These are phyloP conservation scores for Dryas alaskensis DNA, from an alignment of 306 rosid species.

Conservation along the genomic window DNA sequence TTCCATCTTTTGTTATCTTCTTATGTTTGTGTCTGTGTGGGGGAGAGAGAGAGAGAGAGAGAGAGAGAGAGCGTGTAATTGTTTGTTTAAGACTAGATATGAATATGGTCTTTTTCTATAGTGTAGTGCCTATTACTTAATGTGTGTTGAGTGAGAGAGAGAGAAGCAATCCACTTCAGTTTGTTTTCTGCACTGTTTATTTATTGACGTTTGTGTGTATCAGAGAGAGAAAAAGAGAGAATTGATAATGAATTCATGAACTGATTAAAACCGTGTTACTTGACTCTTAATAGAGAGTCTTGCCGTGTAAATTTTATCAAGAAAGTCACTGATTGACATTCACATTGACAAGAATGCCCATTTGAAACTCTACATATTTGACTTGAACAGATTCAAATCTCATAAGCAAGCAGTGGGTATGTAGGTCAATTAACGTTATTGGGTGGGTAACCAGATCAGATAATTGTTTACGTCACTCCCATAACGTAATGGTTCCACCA, in stretches of 20 bases:
- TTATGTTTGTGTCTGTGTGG: not conserved
- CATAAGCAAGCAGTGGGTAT: not conserved
- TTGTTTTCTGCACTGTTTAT: slow-evolving; percentile 2
- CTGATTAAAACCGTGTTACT: slow-evolving; percentile 16
- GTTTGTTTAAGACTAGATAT: not conserved
- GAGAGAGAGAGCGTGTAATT: not conserved
- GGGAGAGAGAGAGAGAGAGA: not conserved
- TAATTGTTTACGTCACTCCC: slow-evolving; percentile 14
- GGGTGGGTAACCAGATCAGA: not conserved
- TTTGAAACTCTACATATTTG: not conserved
- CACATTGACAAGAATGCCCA: slow-evolving; percentile 18
- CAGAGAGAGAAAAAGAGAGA: not conserved
- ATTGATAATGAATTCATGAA: slow-evolving; percentile 10
- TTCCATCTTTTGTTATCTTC: slow-evolving; percentile 38
- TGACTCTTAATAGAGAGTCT: slow-evolving; percentile 24
- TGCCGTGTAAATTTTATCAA: not conserved
- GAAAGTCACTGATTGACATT: not conserved
- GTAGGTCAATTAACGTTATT: not conserved
- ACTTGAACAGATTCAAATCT: not conserved
- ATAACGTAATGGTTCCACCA: slow-evolving; percentile 13
- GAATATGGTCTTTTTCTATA: not conserved
- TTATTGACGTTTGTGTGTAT: not conserved
- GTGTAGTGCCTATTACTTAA: not conserved
- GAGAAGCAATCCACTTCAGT: not conserved
- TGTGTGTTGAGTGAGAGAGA: not conserved